Evolutionary conservation across 2,329 filamentous ascomycete species (phyloP).

Genomic region (Botrytis cinerea): DNA sequence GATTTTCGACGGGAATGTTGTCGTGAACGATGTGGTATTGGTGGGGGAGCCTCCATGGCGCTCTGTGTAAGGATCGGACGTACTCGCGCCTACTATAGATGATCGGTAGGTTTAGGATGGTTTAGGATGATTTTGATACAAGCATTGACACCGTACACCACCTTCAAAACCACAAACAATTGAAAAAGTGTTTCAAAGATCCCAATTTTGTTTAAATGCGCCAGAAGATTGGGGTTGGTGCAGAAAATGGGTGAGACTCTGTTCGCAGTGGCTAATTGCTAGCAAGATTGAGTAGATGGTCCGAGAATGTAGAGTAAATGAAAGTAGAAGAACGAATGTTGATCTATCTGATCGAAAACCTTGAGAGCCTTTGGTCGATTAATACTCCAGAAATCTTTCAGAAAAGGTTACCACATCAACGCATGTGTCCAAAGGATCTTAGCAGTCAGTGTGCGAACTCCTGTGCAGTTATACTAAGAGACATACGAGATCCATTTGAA

Average conservation of each 20-base stretch:
- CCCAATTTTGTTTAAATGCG: slow-evolving; percentile 22
- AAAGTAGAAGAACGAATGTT: slow-evolving; percentile 5
- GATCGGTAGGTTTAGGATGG: slow-evolving; percentile 25
- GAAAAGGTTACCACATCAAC: not conserved
- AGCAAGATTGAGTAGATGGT: not conserved
- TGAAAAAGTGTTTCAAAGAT: slow-evolving; percentile 33
- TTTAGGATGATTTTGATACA: slow-evolving; percentile 27
- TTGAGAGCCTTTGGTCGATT: not conserved
- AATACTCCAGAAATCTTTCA: not conserved
- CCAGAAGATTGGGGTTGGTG: not conserved
- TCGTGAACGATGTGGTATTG: slow-evolving; percentile 36
- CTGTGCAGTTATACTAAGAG: not conserved
- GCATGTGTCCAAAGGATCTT: not conserved
- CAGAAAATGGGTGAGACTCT: slow-evolving; percentile 8
- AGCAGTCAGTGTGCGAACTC: slow-evolving; percentile 7
- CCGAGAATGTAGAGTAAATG: not conserved
- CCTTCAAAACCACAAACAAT: slow-evolving; percentile 30
- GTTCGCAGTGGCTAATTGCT: not conserved
- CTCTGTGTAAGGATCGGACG: slow-evolving; percentile 30
- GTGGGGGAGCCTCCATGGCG: slow-evolving; percentile 39
- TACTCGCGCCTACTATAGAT: slow-evolving; percentile 23
- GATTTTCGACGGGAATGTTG: slow-evolving; percentile 39
- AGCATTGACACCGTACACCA: slow-evolving; percentile 35
- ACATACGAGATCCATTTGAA: slow-evolving; percentile 10
- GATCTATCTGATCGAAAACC: not conserved